Base-by-base conservation (phyloP, 2,329 filamentous ascomycete species). In the Clonostachys chloroleuca region DNA sequence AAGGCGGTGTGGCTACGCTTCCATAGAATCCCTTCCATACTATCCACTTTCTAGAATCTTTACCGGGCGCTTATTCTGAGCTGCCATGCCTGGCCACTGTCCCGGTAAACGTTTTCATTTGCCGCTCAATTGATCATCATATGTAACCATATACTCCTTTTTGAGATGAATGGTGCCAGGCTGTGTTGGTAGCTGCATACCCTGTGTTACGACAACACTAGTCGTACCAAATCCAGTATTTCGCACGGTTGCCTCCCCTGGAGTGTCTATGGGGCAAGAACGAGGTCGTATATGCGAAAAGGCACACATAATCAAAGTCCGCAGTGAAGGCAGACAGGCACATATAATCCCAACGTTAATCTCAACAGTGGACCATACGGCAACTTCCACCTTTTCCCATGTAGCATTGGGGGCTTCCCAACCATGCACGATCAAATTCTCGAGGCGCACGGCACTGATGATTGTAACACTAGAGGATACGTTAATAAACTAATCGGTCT, bases 341-440 rank as follows among this genome's bases (percentile, higher is more conserved):
- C 68, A 70, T 6, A 69, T 56, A 49, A 70, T 61, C 46, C 64
- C 67, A 43, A 63, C 60, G 42, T 63, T 64, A 49, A 68, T 63
- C 51, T 72, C 69, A 43, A 67, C 58, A 41, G 67, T 59, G n/a
- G 64, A 65, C 64, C 67, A 71, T 50, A 63, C 56, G n/a, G 59
- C 58, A 3, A 59, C 60, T 14, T 59, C 53, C 43, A 64, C 65
- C 58, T 56, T 52, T 16, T 55, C 52, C 66, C 66, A 69, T 0
- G 67, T 66, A 1, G 60, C 56, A 41, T 69, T 68, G 24, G 49
- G 40, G 0, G 55, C 57, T 18, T 54, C 45, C 14, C 56, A 50
- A 4, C 54, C 59, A 9, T 66, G 64, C 7, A 47, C 53, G 24
- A 68, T 53, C 13, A 69, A 54, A 3, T 61, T 58, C 10, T 56